Base-by-base conservation (phyloP, 2,329 filamentous ascomycete genomes). In the Calycina herbarum region DNA sequence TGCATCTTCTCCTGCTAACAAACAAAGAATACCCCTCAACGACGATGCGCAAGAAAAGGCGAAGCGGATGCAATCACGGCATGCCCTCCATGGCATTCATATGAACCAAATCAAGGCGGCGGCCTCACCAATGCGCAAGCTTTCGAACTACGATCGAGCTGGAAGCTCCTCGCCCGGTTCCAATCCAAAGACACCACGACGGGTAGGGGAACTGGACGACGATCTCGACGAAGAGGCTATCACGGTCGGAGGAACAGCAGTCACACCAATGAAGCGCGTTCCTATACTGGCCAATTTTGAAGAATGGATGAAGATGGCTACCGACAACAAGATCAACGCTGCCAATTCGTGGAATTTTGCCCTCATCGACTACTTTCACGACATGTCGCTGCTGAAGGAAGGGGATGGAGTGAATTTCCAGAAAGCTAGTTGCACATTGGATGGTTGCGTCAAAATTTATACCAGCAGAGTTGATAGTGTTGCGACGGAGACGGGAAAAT, bases 251-350 rank as follows among this genome's bases (percentile, higher is more conserved):
- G 90, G 91, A 38, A 87, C 83, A 69, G 92, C 90, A 45, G 90
- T 96, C 63, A 97, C 95, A 66, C 95, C 94, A 63, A 94, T 96
- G 90, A 97, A 97, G 84, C 91, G 94, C 67, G 92, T 97, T 33
- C 95, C 95, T 0, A 91, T 99, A 73, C 83, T 99, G 63, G 95
- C 95, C 75, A 99, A 99, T 79, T 99, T 98, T 74, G 95, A 99
- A 78, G 95, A 99, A 77, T 98, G 94, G 95, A 98, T 99, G 93
- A 99, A 98, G 84, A 96, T 99, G 93, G 95, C 95, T 1, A 98
- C 95, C 17, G 95, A 99, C 81, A 99, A 99, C 81, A 95, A 95
- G 79, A 99, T 99, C 83, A 99, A 98, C 77, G 94, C 95, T 59
- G 88, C 90, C 66, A 99, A 99, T 78, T 97, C 94, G 35, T 99